Evolutionary conservation across 2,329 filamentous ascomycete genomes (phyloP).

Genomic region (Fusarium haematococcum): DNA sequence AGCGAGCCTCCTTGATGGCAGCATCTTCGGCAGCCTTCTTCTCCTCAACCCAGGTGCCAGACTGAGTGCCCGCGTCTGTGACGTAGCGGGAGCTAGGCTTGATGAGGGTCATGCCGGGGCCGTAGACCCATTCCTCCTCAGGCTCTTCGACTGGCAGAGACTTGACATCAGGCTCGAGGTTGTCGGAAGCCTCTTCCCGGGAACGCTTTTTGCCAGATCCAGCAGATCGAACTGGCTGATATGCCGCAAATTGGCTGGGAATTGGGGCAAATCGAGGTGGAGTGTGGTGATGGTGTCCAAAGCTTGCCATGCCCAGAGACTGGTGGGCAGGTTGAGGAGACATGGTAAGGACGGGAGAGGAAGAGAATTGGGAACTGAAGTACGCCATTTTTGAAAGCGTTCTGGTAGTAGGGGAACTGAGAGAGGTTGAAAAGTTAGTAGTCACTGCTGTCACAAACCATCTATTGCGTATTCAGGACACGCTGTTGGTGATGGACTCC

Average conservation of each 20-base stretch:
- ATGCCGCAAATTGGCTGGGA: slow-evolving; percentile 33
- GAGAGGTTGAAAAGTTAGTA: slow-evolving; percentile 45
- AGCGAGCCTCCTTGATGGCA: slow-evolving; percentile 60
- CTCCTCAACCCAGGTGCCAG: slow-evolving; percentile 79
- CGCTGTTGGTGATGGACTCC: slow-evolving; percentile 28
- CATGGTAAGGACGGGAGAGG: slow-evolving; percentile 60
- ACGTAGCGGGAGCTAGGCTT: slow-evolving; percentile 71
- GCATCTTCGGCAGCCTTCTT: slow-evolving; percentile 65
- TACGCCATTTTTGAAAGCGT: slow-evolving; percentile 54
- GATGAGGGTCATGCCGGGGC: slow-evolving; percentile 79
- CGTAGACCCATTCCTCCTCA: slow-evolving; percentile 76
- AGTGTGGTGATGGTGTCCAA: slow-evolving; percentile 43
- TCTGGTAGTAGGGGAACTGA: slow-evolving; percentile 30
- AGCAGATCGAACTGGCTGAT: slow-evolving; percentile 45
- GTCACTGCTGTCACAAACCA: slow-evolving; percentile 49
- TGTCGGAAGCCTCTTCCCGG: slow-evolving; percentile 76
- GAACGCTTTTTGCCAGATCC: slow-evolving; percentile 76
- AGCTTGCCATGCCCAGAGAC: slow-evolving; percentile 47
- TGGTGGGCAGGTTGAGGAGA: slow-evolving; percentile 51
- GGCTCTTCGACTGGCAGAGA: slow-evolving; percentile 59
- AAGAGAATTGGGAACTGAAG: slow-evolving; percentile 56
- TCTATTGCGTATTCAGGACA: slow-evolving; percentile 37
- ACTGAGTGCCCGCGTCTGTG: slow-evolving; percentile 71
- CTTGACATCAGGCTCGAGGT: slow-evolving; percentile 71
- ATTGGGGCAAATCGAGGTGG: slow-evolving; percentile 41